phyloP scores from a whole-genome alignment of 2,329 filamentous ascomycete genomes.

The Elsinoe batatas region DNA sequence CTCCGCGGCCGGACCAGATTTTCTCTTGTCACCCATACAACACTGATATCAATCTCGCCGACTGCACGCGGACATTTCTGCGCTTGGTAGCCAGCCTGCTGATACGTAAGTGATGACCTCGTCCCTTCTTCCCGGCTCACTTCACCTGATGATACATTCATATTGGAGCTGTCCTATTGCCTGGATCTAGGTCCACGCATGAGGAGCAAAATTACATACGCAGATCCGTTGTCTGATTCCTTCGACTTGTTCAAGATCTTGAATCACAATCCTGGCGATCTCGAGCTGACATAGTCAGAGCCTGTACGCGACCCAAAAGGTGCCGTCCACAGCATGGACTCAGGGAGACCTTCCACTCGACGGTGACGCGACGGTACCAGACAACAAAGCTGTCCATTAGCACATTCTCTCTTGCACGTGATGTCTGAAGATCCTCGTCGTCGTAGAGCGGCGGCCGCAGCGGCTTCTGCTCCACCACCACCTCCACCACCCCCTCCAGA shows the following conservation, averaged over 20 bases:
- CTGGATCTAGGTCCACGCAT: constrained; percentile 13
- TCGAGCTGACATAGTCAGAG: background rate
- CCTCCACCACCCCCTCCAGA: constrained; percentile 41
- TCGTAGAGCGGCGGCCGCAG: constrained; percentile 24
- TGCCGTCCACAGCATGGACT: background rate
- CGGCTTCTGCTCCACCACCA: constrained; percentile 36
- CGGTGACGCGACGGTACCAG: background rate
- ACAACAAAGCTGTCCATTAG: background rate
- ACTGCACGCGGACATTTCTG: background rate
- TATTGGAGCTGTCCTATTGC: constrained; percentile 20
- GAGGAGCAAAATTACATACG: constrained; percentile 18
- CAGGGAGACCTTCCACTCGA: background rate
- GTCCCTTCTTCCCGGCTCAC: background rate
- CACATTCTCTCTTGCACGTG: background rate
- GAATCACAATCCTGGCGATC: background rate
- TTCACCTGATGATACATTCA: constrained; percentile 15
- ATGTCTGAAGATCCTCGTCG: constrained; percentile 40
- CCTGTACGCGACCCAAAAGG: no score
- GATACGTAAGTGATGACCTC: background rate
- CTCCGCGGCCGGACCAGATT: background rate
- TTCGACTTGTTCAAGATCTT: background rate
- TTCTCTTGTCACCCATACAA: background rate
- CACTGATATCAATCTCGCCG: background rate
- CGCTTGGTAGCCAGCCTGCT: background rate
- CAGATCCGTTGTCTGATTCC: constrained; percentile 14